Evolutionary conservation across 306 rosid genomes (phyloP).

Genomic region (Cicer bijugum): DNA sequence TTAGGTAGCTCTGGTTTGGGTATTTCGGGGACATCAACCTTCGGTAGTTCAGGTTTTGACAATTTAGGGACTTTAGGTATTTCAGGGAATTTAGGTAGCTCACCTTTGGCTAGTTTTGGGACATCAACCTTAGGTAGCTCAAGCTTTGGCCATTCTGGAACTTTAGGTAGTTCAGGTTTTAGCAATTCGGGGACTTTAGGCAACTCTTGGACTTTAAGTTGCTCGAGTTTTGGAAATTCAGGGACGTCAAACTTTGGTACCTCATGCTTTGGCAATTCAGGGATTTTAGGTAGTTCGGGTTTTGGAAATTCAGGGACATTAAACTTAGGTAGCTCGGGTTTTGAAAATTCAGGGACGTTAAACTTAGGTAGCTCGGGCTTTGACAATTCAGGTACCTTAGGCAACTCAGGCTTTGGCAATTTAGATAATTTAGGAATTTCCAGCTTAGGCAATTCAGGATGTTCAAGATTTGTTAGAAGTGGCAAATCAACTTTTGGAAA

Average conservation of each 20-base stretch:
- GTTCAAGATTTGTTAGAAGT: neutral
- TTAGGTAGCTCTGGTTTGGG: neutral
- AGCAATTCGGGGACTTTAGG: neutral
- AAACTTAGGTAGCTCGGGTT: neutral
- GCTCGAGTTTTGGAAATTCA: neutral
- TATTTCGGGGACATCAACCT: neutral
- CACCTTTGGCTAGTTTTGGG: neutral
- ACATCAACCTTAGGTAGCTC: neutral
- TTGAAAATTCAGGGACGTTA: neutral
- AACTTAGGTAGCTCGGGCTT: neutral
- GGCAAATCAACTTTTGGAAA: slow-evolving; percentile 40
- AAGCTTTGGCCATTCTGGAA: neutral
- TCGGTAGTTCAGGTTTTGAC: neutral
- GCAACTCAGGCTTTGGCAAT: neutral
- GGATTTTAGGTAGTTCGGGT: neutral
- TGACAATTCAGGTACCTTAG: neutral
- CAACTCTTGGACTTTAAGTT: neutral
- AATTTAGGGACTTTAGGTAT: neutral
- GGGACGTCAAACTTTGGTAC: neutral
- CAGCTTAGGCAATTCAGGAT: neutral
- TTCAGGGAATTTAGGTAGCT: neutral
- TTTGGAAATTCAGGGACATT: slow-evolving; percentile 6
- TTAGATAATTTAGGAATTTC: neutral
- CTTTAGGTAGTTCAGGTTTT: neutral
- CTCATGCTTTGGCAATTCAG: neutral